Evolutionary conservation across 106 monocot genomes (phyloP).

Genomic region (Iris macrosiphon): DNA sequence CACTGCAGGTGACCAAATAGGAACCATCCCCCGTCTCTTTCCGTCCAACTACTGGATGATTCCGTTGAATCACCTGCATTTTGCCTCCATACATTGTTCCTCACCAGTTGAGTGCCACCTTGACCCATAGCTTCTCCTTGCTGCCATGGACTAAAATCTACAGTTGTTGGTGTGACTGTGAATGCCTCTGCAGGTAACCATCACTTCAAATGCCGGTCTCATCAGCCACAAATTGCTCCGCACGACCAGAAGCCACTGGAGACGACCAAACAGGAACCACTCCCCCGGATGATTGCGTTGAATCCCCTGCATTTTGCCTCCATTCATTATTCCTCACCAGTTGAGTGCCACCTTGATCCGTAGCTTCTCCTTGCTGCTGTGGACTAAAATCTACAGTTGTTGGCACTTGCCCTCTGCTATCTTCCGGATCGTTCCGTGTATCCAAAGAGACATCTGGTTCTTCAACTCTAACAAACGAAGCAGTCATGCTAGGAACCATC

Average conservation of each 20-base stretch:
- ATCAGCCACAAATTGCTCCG: no score
- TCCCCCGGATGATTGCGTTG: no score
- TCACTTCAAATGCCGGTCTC: no score
- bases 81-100: conserved; percentile 16
- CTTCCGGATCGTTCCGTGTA: conserved; percentile 12
- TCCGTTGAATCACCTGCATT: conserved; percentile 18
- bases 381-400: no score
- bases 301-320: no score
- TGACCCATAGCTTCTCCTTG: conserved; percentile 11
- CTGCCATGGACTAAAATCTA: conserved; percentile 19
- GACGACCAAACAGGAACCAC: no score
- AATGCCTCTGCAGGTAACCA: no score
- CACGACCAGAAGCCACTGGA: no score
- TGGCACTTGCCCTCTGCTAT: conserved; percentile 58
- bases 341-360: no score
- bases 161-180: no score
- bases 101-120: not conserved
- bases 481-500: conserved; percentile 75
- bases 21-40: conserved; percentile 65
- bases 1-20: conserved; percentile 68
- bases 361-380: no score
- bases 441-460: conserved; percentile 36
- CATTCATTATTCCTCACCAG: no score
- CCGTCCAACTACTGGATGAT: conserved; percentile 52
- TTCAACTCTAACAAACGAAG: conserved; percentile 42